Evolutionary conservation across 2,329 filamentous ascomycete genomes (phyloP).

Genomic region (Cyanodermella asteris): DNA sequence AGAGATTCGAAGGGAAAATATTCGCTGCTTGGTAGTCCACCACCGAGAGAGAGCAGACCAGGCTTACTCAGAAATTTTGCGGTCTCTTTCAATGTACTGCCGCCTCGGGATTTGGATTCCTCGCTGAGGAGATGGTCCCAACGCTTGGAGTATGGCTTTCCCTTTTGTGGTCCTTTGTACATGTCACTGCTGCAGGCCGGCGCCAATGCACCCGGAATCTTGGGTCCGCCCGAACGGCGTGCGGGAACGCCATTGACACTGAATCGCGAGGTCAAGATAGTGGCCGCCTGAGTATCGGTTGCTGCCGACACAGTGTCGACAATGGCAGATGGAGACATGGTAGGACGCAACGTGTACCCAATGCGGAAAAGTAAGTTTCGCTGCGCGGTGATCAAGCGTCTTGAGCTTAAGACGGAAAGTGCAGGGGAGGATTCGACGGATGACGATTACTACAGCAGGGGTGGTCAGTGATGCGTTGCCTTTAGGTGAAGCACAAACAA

Average conservation of each 20-base stretch:
- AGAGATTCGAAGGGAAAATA: slow-evolving; percentile 83
- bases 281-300: slow-evolving; percentile 16
- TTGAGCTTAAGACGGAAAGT: no score
- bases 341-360: no score
- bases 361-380: no score
- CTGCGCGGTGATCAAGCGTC: no score
- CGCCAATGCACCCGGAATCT: slow-evolving; percentile 52
- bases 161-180: slow-evolving; percentile 52
- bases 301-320: no score
- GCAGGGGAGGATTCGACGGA: no score
- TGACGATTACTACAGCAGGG: no score
- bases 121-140: slow-evolving; percentile 47
- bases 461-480: no score
- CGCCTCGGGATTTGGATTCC: background rate
- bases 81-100: slow-evolving; percentile 54
- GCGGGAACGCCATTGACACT: slow-evolving; percentile 45
- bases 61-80: slow-evolving; percentile 60
- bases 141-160: slow-evolving; percentile 55
- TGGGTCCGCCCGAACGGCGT: slow-evolving; percentile 48
- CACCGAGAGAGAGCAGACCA: slow-evolving; percentile 71
- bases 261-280: slow-evolving; percentile 24
- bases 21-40: slow-evolving; percentile 68
- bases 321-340: no score
- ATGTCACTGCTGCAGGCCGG: slow-evolving; percentile 57
- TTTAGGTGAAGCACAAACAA: no score